Evolutionary conservation across 2,329 filamentous ascomycete genomes (phyloP), one percentile per base, ranked within the genome.

Genomic region (Seiridium cupressi): DNA sequence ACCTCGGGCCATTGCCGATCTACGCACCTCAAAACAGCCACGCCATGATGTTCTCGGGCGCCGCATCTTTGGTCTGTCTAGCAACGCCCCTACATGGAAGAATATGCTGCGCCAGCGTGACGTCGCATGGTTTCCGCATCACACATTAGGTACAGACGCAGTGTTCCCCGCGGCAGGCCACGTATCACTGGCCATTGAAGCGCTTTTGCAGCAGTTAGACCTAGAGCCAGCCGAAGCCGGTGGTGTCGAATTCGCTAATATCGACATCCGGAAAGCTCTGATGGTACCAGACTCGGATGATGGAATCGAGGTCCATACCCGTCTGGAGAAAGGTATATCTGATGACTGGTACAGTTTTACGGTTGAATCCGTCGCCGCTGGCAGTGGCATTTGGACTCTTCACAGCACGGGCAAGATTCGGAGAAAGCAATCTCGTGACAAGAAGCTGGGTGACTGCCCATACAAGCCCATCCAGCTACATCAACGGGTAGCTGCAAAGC

Each of bases 81-180:
- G 1, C 3, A 31, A 5, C 1, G 44, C 35, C 13, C 10, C 62
- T 4, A 62, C 59, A 13, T 71, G 68, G 68, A 59, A 64, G 3
- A 70, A 70, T 35, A 56, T 76, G 3, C 64, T 79, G 0, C 64
- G 68, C 3, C 56, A 72, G 8, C 66, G 68, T 1, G 73, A 77
- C 57, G 36, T 74, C 7, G 65, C 72, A 5, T 79, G 76, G 77
- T 60, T 79, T 5, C 59, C 62, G 3, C 70, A 79, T 47, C 76
- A 80, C 42, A 64, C 62, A 60, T 60, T 74, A 7, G 63, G 64
- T 1, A 60, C 58, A 2, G 66, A 72, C 31, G 65, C 77, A 3
- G 74, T 77, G 47, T 64, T 67, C n/a, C 77, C 77, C 0, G 70
- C 61, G 5, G 72, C 76, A 2, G 74, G 69, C 0, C 78, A 76